Conservation (phyloP, 2,329 filamentous ascomycete species). For the Coccinonectria pachysandricola region DNA sequence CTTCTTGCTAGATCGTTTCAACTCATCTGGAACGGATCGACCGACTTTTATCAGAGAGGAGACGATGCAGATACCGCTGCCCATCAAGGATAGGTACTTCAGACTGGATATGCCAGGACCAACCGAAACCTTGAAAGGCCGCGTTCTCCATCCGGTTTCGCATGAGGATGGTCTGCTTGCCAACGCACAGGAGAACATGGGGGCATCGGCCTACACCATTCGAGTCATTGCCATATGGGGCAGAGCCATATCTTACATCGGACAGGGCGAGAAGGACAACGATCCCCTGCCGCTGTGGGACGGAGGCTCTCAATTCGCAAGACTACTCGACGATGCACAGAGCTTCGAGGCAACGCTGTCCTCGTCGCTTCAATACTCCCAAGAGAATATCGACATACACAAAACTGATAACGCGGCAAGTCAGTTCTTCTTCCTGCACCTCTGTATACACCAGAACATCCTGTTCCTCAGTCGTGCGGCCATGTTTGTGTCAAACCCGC, state of each 20-base stretch:
- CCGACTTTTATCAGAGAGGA: conserved; percentile 88
- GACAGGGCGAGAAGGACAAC: conserved; percentile 74
- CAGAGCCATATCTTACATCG: conserved; percentile 77
- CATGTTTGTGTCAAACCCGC: conserved; percentile 56
- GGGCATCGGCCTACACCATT: conserved; percentile 83
- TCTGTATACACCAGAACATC: conserved; percentile 79
- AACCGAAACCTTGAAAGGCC: conserved; percentile 73
- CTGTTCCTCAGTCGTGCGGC: conserved; percentile 87
- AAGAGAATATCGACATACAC: conserved; percentile 76
- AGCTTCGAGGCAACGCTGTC: conserved; percentile 63
- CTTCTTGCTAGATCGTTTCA: conserved; percentile 95
- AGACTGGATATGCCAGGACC: conserved; percentile 82
- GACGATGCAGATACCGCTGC: conserved; percentile 78
- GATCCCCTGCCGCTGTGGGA: conserved; percentile 76
- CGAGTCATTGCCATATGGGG: conserved; percentile 83
- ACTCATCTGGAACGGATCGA: conserved; percentile 86
- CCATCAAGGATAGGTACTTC: conserved; percentile 82
- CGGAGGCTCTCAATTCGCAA: conserved; percentile 63
- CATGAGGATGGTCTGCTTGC: conserved; percentile 53
- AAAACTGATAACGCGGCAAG: conserved; percentile 77
- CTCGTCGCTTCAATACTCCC: conserved; percentile 58
- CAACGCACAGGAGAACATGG: conserved; percentile 76
- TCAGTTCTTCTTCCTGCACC: conserved; percentile 87
- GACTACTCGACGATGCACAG: conserved; percentile 60
- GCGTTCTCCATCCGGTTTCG: conserved; percentile 51